Percentiles rank a stretch among this genome's conserved stretches.
Evolutionary conservation across 805 yeast genomes (phyloP).

Genomic region (Zygoascus tannicola): DNA sequence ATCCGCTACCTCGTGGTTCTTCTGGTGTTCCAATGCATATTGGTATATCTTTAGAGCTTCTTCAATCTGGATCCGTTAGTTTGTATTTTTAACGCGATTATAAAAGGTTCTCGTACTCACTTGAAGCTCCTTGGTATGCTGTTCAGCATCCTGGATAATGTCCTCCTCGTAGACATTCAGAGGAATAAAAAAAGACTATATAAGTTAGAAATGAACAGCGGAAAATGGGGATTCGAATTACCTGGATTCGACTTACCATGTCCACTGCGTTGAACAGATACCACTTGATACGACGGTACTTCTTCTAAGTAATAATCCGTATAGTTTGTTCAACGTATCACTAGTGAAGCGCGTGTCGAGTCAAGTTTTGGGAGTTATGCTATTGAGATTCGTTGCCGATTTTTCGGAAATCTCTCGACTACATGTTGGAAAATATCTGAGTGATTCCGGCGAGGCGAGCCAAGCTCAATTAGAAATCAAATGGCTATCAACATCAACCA

Average conservation of each 20-base stretch:
- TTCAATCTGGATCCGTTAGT: constrained; percentile 38
- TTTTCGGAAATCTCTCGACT: too few species aligned
- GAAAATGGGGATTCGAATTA: not conserved
- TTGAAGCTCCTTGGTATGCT: constrained; percentile 85
- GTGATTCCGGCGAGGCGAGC: too few species aligned
- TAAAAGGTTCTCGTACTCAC: constrained; percentile 24
- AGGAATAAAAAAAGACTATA: constrained; percentile 49
- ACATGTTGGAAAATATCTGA: too few species aligned
- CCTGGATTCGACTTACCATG: not conserved
- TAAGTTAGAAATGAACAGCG: not conserved
- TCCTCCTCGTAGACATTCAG: constrained; percentile 71
- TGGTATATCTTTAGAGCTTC: constrained; percentile 73
- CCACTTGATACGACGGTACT: too few species aligned
- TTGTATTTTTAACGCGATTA: not conserved
- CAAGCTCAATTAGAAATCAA: too few species aligned
- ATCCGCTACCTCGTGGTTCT: constrained; percentile 35
- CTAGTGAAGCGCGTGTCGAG: too few species aligned
- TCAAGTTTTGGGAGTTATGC: too few species aligned
- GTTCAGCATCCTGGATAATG: constrained; percentile 59
- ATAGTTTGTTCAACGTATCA: too few species aligned
- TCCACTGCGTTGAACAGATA: too few species aligned
- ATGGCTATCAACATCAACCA: too few species aligned
- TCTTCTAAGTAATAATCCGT: too few species aligned
- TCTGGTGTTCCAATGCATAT: constrained; percentile 56
- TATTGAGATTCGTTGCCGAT: too few species aligned